phyloP scores from a whole-genome alignment of 139 green algal genomes.

The Micractinium sp. region DNA sequence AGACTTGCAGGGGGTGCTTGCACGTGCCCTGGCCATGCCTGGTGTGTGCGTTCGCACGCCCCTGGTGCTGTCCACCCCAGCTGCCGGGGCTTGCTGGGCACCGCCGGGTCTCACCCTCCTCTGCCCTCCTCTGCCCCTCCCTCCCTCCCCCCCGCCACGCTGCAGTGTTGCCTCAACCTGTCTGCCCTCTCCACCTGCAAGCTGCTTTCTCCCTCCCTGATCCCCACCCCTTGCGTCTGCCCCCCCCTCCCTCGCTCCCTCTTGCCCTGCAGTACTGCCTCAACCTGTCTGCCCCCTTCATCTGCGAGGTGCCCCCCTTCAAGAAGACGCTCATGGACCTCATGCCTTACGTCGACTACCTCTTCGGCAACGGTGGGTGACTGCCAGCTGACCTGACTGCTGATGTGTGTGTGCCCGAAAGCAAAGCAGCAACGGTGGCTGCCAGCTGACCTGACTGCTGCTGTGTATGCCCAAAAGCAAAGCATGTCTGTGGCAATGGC shows the following conservation, averaged over 20 bases:
- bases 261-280: constrained; percentile 61
- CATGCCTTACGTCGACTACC: constrained; percentile 92
- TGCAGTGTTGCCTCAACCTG: no score
- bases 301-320: constrained; percentile 93
- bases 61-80: background rate
- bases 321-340: constrained; percentile 85
- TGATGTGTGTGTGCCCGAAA: background rate
- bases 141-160: no score
- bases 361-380: constrained; percentile 51
- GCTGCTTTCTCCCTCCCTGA: background rate
- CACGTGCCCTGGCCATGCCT: no score
- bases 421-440: constrained; percentile 3
- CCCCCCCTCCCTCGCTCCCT: background rate
- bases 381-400: background rate
- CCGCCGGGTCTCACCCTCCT: no score
- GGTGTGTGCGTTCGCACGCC: background rate
- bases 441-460: no score
- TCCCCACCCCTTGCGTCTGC: background rate
- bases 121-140: no score
- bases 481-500: no score
- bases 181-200: background rate
- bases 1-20: no score
- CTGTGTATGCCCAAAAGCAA: background rate
- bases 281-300: constrained; percentile 97
- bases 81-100: no score